These are phyloP conservation scores for Tulasnella calospora DNA, from an alignment of 768 basidiomycete genomes.

Conservation along the genomic window DNA sequence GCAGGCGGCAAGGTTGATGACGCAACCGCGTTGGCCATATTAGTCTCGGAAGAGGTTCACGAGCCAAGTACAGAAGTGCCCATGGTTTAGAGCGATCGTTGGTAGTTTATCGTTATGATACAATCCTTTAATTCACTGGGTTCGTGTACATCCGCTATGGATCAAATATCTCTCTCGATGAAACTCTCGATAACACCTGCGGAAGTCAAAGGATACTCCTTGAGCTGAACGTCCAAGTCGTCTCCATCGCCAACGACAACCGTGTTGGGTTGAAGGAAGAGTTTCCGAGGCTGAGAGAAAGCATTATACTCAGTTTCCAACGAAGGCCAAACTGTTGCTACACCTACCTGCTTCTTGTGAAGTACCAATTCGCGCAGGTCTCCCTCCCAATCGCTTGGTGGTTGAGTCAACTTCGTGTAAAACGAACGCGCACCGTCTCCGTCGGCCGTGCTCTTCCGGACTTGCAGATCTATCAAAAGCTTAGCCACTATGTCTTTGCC, in stretches of 20 bases:
- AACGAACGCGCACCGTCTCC: conserved; percentile 71
- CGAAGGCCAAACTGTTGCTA: conserved; percentile 21
- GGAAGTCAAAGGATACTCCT: conserved; percentile 69
- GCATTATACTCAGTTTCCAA: not conserved
- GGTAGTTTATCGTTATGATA: not conserved
- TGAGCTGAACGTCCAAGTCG: conserved; percentile 55
- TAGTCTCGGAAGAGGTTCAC: conserved; percentile 22
- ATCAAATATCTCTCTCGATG: conserved; percentile 61
- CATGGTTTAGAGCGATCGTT: conserved; percentile 9
- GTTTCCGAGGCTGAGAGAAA: conserved; percentile 62
- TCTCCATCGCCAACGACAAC: conserved; percentile 45
- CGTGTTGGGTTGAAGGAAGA: conserved; percentile 78
- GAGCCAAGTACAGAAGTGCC: not conserved
- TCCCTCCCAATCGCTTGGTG: conserved; percentile 63
- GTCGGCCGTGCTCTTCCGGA: conserved; percentile 81
- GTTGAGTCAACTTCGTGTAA: conserved; percentile 75
- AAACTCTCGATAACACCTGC: conserved; percentile 77
- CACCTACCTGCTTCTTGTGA: conserved; percentile 65
- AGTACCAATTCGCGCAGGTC: conserved; percentile 74
- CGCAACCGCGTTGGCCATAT: conserved; percentile 12
- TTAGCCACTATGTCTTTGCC: conserved; percentile 67
- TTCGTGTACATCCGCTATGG: conserved; percentile 27
- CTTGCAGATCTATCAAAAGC: conserved; percentile 73
- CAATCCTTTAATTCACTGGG: not conserved
- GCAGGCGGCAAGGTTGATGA: conserved; percentile 22